Evolutionary conservation across 768 basidiomycete genomes (phyloP).

Genomic region (Boletus insuetus): DNA sequence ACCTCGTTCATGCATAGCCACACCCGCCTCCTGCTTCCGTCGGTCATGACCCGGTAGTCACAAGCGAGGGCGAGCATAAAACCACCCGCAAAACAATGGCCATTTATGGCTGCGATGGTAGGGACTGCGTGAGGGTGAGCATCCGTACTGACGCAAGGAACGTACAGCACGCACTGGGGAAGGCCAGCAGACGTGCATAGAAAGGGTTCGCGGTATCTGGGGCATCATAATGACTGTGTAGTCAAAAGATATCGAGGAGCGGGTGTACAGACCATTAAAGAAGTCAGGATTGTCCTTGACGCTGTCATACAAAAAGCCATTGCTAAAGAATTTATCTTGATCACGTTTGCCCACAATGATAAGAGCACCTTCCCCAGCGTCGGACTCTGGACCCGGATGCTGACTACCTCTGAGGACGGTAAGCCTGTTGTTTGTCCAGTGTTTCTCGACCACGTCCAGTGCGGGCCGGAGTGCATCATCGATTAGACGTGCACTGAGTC

Average conservation of each 20-base stretch:
- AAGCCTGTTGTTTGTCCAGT: constrained; percentile 62
- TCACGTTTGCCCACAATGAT: constrained; percentile 72
- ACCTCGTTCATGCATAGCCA: constrained; percentile 97
- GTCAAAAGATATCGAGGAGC: neutral
- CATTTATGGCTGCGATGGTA: constrained; percentile 76
- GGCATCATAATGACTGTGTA: constrained; percentile 4
- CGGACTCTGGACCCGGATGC: constrained; percentile 31
- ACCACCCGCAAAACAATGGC: constrained; percentile 84
- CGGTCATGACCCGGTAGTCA: constrained; percentile 88
- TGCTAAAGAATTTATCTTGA: constrained; percentile 90
- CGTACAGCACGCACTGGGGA: constrained; percentile 58
- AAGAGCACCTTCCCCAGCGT: constrained; percentile 59
- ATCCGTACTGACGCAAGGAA: neutral
- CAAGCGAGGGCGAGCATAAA: constrained; percentile 77
- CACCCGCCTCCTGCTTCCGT: constrained; percentile 70
- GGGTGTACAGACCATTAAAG: constrained; percentile 52
- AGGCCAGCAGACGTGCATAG: constrained; percentile 63
- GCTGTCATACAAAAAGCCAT: constrained; percentile 67
- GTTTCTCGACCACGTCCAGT: constrained; percentile 66
- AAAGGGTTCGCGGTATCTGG: constrained; percentile 75
- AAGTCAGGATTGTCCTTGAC: constrained; percentile 54
- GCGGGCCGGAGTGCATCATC: constrained; percentile 64
- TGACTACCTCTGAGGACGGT: constrained; percentile 40
- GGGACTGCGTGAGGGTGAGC: constrained; percentile 51
- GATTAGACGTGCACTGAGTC: constrained; percentile 59